phyloP scores from a whole-genome alignment of 352 stramenopile genomes.

The Bremia lactucae region DNA sequence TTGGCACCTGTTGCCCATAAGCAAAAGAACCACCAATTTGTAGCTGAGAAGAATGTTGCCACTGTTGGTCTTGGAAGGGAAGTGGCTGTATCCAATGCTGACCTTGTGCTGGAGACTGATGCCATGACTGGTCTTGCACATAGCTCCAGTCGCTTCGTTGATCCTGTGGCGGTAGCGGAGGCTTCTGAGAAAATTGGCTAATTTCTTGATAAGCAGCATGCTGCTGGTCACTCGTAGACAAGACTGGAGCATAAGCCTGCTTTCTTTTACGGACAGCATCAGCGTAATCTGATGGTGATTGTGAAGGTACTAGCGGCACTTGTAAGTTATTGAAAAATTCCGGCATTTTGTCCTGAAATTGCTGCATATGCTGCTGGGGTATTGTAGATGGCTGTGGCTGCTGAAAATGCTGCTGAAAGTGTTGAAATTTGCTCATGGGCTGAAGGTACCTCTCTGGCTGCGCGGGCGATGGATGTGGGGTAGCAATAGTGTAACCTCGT shows the following conservation, averaged over 20 bases:
- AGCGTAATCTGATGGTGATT: conserved; percentile 17
- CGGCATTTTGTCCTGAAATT: conserved; percentile 11
- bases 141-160: conserved; percentile 10
- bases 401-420: conserved; percentile 6
- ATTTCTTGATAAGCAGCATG: conserved; percentile 2
- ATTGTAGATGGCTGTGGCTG: conserved; percentile 1
- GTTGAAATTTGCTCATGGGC: conserved; percentile 6
- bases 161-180: conserved; percentile 8
- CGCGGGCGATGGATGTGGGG: background rate
- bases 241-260: conserved; percentile 27
- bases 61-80: conserved; percentile 10
- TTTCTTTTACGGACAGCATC: conserved; percentile 26
- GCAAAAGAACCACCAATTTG: conserved; percentile 7
- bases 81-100: conserved; percentile 12
- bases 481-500: conserved; percentile 7
- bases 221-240: conserved; percentile 1
- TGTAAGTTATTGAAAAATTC: conserved; percentile 11
- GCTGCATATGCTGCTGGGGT: conserved; percentile 8
- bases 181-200: conserved; percentile 9
- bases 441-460: conserved; percentile 9
- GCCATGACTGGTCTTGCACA: background rate
- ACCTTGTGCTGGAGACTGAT: conserved; percentile 2
- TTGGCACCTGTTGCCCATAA: conserved; percentile 7
- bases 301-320: conserved; percentile 4
- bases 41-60: conserved; percentile 5